phyloP scores from a whole-genome alignment of 768 basidiomycete species.

The Porpolomopsis calyptriformis region DNA sequence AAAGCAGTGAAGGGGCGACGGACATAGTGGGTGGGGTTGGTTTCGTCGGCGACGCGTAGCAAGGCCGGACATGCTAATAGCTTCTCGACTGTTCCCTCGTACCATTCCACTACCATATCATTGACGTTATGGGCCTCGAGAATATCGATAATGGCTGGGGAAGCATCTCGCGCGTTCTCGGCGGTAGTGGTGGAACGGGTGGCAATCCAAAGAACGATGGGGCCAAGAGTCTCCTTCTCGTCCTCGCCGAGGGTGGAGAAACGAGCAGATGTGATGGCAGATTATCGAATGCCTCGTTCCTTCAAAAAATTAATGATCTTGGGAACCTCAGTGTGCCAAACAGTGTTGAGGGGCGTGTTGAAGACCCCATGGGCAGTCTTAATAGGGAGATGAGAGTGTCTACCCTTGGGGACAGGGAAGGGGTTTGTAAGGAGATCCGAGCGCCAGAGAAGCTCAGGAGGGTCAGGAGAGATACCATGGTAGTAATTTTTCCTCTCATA shows the following conservation, averaged over 20 bases:
- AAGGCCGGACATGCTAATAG: conserved; percentile 13
- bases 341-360: conserved; percentile 24
- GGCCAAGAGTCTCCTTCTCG: conserved; percentile 21
- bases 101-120: conserved; percentile 29
- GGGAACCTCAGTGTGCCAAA: conserved; percentile 25
- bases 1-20: conserved; percentile 16
- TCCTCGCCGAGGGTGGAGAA: conserved; percentile 12
- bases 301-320: conserved; percentile 20
- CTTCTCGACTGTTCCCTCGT: conserved; percentile 20
- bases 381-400: conserved; percentile 14
- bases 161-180: conserved; percentile 21
- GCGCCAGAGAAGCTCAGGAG: conserved; percentile 26
- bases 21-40: conserved; percentile 12
- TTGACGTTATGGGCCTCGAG: conserved; percentile 22
- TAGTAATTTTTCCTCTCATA: conserved; percentile 22
- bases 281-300: conserved; percentile 15
- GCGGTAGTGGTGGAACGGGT: conserved; percentile 25
- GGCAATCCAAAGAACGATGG: conserved; percentile 30
- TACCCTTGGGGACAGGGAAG: conserved; percentile 17
- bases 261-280: conserved; percentile 19
- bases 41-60: background rate
- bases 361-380: conserved; percentile 26
- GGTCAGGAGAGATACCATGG: conserved; percentile 26
- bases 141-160: conserved; percentile 27
- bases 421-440: conserved; percentile 22